These are phyloP conservation scores for Blastocystis sp. DNA, from an alignment of 352 stramenopile genomes.

Conservation along the genomic window DNA sequence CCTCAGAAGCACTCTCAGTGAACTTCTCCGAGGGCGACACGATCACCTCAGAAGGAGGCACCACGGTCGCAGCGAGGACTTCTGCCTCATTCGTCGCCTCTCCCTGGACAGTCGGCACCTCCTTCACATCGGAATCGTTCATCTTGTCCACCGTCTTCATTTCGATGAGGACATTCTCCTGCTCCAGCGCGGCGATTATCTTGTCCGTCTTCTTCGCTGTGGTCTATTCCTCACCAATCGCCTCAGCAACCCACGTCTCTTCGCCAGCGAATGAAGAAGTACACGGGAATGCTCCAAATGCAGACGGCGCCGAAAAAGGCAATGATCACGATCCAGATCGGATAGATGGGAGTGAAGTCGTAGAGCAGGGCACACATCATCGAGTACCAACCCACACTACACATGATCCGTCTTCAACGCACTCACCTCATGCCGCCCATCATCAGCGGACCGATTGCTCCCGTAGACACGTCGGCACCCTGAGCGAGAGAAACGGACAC, in stretches of 20 bases:
- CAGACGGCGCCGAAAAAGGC: conserved; percentile 11
- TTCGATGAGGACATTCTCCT: conserved; percentile 7
- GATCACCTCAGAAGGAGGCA: background rate
- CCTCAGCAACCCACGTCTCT: background rate
- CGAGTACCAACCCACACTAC: conserved; percentile 62
- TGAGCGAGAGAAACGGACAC: conserved; percentile 58
- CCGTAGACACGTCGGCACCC: conserved; percentile 29
- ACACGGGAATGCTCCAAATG: conserved; percentile 63
- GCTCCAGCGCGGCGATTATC: background rate
- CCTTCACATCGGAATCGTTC: background rate
- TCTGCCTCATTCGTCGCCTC: background rate
- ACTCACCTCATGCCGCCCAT: conserved; percentile 51
- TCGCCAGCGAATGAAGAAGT: conserved; percentile 62
- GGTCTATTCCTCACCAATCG: background rate
- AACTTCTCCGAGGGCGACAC: no score
- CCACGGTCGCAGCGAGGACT: background rate
- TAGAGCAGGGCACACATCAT: background rate
- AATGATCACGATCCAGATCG: conserved; percentile 42
- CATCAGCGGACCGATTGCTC: conserved; percentile 64
- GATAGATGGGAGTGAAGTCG: background rate
- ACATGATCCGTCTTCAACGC: background rate
- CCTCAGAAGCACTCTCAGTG: no score
- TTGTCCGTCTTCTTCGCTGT: conserved; percentile 18
- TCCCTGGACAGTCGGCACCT: background rate
- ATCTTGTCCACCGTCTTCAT: conserved; percentile 47